Evolutionary conservation across 805 yeast genomes (phyloP).

Genomic region (Kurtzmaniella cleridarum): DNA sequence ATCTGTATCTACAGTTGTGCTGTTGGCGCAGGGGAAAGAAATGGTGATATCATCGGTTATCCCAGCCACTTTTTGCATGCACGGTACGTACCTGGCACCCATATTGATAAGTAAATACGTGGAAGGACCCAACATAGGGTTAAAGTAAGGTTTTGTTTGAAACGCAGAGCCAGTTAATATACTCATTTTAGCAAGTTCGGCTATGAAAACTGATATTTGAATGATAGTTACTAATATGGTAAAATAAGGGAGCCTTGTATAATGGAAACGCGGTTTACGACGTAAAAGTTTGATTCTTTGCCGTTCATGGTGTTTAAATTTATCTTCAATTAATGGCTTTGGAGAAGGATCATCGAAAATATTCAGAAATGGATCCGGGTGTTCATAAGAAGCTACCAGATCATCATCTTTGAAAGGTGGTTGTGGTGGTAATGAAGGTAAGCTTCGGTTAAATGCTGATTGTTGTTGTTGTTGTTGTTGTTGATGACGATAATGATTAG

Average conservation of each 20-base stretch:
- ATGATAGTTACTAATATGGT: conserved; percentile 37
- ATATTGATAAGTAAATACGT: conserved; percentile 57
- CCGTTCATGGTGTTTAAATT: conserved; percentile 9
- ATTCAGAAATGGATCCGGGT: no score
- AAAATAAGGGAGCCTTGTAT: conserved; percentile 35
- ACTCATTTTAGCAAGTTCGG: conserved; percentile 55
- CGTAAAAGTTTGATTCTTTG: conserved; percentile 19
- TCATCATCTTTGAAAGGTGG: no score
- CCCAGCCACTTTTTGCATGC: conserved; percentile 52
- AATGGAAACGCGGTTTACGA: conserved; percentile 29
- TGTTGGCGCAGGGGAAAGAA: conserved; percentile 63
- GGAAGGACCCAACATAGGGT: conserved; percentile 78
- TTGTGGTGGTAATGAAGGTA: no score
- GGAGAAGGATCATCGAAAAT: no score
- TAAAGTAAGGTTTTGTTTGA: conserved; percentile 65
- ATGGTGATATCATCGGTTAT: conserved; percentile 44
- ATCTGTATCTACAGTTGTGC: conserved; percentile 49
- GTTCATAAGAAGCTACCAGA: no score
- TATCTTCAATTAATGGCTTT: neutral
- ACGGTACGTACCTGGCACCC: conserved; percentile 69
- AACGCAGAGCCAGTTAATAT: conserved; percentile 57
- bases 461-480: no score
- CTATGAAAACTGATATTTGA: conserved; percentile 55
- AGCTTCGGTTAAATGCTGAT: no score
- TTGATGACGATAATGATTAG: no score